Percentiles rank a stretch among this genome's conserved stretches.
Evolutionary conservation across 768 basidiomycete genomes (phyloP).

Genomic region (Chalciporus chontae): DNA sequence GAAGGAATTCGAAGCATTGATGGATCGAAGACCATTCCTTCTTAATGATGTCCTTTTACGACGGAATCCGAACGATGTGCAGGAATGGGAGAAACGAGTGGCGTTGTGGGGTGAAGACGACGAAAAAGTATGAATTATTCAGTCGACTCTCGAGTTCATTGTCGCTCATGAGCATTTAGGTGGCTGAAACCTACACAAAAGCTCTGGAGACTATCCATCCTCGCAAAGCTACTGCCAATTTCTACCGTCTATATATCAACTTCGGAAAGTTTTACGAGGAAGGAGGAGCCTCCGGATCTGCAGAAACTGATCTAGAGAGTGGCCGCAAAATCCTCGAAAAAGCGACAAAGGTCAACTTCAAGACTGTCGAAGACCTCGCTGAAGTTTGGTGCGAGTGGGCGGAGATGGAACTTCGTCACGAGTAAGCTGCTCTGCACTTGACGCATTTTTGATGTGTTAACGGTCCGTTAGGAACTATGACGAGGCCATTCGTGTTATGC

Average conservation of each 20-base stretch:
- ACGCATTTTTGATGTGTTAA: constrained; percentile 9
- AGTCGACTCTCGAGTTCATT: not conserved
- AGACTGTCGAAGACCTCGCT: constrained; percentile 93
- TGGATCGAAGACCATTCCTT: constrained; percentile 93
- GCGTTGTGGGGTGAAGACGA: constrained; percentile 93
- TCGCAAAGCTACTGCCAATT: constrained; percentile 84
- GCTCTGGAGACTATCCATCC: constrained; percentile 87
- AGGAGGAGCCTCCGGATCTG: constrained; percentile 77
- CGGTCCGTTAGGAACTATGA: constrained; percentile 81
- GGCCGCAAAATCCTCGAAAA: constrained; percentile 93
- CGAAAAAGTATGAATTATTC: constrained; percentile 60
- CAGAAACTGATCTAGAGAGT: constrained; percentile 77
- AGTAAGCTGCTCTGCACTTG: constrained; percentile 51
- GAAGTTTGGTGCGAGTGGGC: constrained; percentile 99
- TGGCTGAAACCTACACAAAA: constrained; percentile 88
- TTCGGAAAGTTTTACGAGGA: constrained; percentile 99
- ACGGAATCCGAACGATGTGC: constrained; percentile 95
- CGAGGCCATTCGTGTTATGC: constrained; percentile 93
- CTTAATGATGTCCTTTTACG: constrained; percentile 92
- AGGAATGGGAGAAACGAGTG: constrained; percentile 98
- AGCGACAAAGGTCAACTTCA: constrained; percentile 88
- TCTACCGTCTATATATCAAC: constrained; percentile 88
- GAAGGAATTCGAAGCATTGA: constrained; percentile 90
- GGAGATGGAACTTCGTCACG: constrained; percentile 94
- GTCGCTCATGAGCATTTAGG: constrained; percentile 40